Conservation (phyloP, 2,329 filamentous ascomycete species). For the Ophiostoma tasmaniense region DNA sequence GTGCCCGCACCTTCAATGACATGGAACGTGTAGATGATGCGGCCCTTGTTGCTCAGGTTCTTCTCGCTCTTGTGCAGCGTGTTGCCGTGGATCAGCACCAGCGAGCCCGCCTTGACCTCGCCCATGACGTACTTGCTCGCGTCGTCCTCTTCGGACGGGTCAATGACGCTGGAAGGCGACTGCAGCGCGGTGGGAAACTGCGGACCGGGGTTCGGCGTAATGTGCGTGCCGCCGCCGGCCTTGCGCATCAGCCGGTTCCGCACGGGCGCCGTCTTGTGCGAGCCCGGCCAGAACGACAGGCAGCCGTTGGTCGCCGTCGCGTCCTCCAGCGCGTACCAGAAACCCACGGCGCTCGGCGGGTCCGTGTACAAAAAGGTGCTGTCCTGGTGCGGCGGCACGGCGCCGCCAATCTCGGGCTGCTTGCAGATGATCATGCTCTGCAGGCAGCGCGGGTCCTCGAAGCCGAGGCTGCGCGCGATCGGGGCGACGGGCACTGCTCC, state of each 20-base stretch:
- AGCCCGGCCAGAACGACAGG: slow-evolving; percentile 75
- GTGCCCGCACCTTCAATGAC: slow-evolving; percentile 67
- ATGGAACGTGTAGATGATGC: slow-evolving; percentile 97
- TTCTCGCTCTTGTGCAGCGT: slow-evolving; percentile 91
- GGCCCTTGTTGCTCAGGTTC: slow-evolving; percentile 75
- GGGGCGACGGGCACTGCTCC: slow-evolving; percentile 40
- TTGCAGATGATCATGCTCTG: slow-evolving; percentile 99
- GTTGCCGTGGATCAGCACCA: slow-evolving; percentile 95
- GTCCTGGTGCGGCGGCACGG: slow-evolving; percentile 87
- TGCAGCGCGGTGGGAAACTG: slow-evolving; percentile 47
- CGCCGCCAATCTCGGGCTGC: slow-evolving; percentile 89
- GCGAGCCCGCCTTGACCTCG: slow-evolving; percentile 80
- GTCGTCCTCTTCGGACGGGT: slow-evolving; percentile 27
- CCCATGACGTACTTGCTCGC: slow-evolving; percentile 63
- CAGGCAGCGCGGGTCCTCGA: slow-evolving; percentile 64
- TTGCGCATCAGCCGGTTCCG: slow-evolving; percentile 66
- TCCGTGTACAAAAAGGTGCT: slow-evolving; percentile 87
- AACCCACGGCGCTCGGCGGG: slow-evolving; percentile 81
- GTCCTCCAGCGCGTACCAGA: slow-evolving; percentile 96
- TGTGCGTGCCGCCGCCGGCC: slow-evolving; percentile 48
- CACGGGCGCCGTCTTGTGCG: slow-evolving; percentile 63
- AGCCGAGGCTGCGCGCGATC: slow-evolving; percentile 64
- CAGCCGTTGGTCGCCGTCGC: slow-evolving; percentile 81
- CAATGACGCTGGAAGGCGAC: slow-evolving; percentile 32
- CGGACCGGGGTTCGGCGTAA: slow-evolving; percentile 59